These are phyloP conservation scores for Euclidium syriacum DNA, from an alignment of 345 rosid species.

Conservation along the genomic window DNA sequence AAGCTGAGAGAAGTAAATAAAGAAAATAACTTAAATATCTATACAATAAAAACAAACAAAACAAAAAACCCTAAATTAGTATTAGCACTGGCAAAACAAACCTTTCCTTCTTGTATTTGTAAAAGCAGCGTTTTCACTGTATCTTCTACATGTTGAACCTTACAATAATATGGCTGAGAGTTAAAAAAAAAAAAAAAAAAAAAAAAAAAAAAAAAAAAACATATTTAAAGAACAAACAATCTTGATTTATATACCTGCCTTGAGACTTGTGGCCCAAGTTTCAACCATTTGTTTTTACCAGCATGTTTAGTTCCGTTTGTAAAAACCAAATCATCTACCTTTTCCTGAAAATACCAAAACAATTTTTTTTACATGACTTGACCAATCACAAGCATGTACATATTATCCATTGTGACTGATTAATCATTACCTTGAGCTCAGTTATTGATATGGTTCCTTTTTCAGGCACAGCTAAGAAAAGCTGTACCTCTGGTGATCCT, in stretches of 20 bases:
- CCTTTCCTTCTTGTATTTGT: constrained; percentile 53
- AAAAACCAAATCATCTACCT: constrained; percentile 52
- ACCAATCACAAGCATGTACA: not conserved
- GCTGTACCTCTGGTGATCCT: constrained; percentile 83
- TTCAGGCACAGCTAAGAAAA: constrained; percentile 62
- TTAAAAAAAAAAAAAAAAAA: not conserved
- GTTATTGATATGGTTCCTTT: constrained; percentile 67
- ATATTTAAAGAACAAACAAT: not conserved
- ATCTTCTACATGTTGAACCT: constrained; percentile 77
- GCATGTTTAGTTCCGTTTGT: constrained; percentile 70
- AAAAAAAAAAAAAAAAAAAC: not conserved
- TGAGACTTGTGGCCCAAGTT: constrained; percentile 69
- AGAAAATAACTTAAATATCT: not conserved
- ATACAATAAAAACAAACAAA: not conserved
- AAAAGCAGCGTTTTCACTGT: constrained; percentile 55
- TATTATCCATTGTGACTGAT: not conserved
- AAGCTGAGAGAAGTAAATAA: constrained; percentile 1
- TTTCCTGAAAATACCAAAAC: constrained; percentile 48
- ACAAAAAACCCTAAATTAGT: too few relatives aligned
- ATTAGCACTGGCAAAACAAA: constrained; percentile 26
- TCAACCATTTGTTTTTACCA: constrained; percentile 79
- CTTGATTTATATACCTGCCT: constrained; percentile 52
- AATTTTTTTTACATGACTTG: not conserved
- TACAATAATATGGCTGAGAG: constrained; percentile 18
- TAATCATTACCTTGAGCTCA: constrained; percentile 60